phyloP scores from a whole-genome alignment of 2,329 filamentous ascomycete genomes.

The Ascochyta rabiei region DNA sequence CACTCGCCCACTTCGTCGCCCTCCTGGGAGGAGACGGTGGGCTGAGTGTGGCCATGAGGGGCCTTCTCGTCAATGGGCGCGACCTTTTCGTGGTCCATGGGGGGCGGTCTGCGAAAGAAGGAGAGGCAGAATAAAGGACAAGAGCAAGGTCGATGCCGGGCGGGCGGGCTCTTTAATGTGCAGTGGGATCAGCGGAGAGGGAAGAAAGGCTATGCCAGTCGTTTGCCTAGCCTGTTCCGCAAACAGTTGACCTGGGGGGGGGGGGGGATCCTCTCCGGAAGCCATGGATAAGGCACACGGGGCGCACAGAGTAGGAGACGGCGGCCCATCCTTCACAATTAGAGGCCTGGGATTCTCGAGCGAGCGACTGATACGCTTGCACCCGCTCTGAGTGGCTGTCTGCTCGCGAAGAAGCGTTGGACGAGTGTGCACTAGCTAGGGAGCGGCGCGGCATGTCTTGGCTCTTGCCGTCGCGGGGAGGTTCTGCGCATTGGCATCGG shows the following conservation, averaged over 20 bases:
- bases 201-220: constrained; percentile 2
- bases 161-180: constrained; percentile 32
- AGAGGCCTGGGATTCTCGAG: constrained; percentile 4
- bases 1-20: constrained; percentile 27
- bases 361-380: constrained; percentile 24
- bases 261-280: constrained; percentile 23
- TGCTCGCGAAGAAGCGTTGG: constrained; percentile 23
- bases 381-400: constrained; percentile 16
- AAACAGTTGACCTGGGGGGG: constrained; percentile 22
- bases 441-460: constrained; percentile 10
- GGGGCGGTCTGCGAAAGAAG: constrained; percentile 24
- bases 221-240: constrained; percentile 26
- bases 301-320: constrained; percentile 22
- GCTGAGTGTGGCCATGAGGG: constrained; percentile 18
- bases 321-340: constrained; percentile 21
- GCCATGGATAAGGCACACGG: constrained; percentile 18
- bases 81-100: constrained; percentile 34
- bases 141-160: constrained; percentile 4
- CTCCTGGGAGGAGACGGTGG: constrained; percentile 19
- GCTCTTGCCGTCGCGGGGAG: constrained; percentile 27
- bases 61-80: constrained; percentile 38
- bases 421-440: constrained; percentile 19
- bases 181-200: constrained; percentile 35
- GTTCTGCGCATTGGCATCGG: constrained; percentile 28
- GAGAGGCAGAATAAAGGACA: constrained; percentile 13